Base-by-base conservation (phyloP, 257 asterid genomes). In the Nicotiana undulata region DNA sequence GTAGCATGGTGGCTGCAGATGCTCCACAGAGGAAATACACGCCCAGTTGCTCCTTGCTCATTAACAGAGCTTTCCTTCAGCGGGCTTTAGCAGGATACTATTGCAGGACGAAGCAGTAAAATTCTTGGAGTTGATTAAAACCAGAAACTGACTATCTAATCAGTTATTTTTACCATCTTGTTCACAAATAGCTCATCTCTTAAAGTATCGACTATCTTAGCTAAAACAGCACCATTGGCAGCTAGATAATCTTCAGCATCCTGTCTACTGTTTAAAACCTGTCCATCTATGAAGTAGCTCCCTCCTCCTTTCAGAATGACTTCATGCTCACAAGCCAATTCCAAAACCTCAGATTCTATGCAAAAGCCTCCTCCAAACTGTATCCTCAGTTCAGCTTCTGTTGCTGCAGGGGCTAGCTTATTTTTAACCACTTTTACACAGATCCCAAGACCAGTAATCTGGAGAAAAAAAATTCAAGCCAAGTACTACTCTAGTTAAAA, bases 361-460 rank as follows among this genome's bases (percentile, higher is more conserved):
- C 83, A 81, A 67, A 96, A 83, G 82, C 99, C 98, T 85, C 89
- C 81, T 49, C 98, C 99, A 20, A 91, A 96, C 44, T 82, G 79
- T 79, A 96, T 86, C 46, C 85, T 87, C 78, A 96, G 70, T 58
- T 94, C 95, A 20, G 99, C 95, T 82, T 91, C 90, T 66, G 89
- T 83, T 89, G 88, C 89, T 24, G 93, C 85, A 67, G 95, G 98
- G 22, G 98, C 97, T 37, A 96, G 89, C 86, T 96, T 96, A 72
- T 96, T 96, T 83, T 96, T 96, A 18, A 96, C 89, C 4, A 96
- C 98, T 85, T 91, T 92, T 83, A 91, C 95, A 9, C 90, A 86
- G 51, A 96, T 85, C 74, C 86, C 92, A 84, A 94, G 98, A 81
- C 99, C 99, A 31, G 89, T 90, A 81, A 93, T 95, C 99, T 96